Evolutionary conservation across 257 asterid genomes (phyloP).

Genomic region (Jacaranda copaia): DNA sequence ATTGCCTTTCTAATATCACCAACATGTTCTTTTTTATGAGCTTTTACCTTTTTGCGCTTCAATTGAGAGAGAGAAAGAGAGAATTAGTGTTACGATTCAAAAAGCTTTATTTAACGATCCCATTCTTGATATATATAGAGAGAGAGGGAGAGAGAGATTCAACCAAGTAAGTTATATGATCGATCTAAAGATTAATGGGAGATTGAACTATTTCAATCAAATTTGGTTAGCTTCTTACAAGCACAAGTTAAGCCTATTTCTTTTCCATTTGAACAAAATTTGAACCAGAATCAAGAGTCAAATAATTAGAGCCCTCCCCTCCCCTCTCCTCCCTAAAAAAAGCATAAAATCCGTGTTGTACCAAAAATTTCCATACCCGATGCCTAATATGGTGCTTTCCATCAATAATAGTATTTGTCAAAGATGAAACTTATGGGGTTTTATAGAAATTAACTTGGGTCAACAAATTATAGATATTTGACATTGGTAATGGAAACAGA

Average conservation of each 20-base stretch:
- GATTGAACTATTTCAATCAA: too few species aligned
- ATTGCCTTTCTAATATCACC: constrained; percentile 57
- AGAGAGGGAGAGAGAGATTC: too few species aligned
- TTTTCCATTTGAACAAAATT: constrained; percentile 67
- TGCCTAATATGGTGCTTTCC: constrained; percentile 77
- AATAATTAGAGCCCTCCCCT: constrained; percentile 1
- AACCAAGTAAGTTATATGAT: too few species aligned
- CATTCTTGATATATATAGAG: too few species aligned
- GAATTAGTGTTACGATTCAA: not conserved
- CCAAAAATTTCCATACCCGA: constrained; percentile 53
- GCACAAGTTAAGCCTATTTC: constrained; percentile 92
- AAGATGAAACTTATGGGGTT: constrained; percentile 41
- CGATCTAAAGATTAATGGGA: too few species aligned
- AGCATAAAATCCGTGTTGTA: not conserved
- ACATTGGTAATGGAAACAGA: constrained; percentile 10
- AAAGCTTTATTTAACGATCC: not conserved
- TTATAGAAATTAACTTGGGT: constrained; percentile 50
- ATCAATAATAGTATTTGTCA: constrained; percentile 59
- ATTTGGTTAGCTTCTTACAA: constrained; percentile 73
- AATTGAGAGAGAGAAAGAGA: constrained; percentile 50
- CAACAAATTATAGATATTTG: not conserved
- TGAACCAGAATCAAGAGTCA: constrained; percentile 5
- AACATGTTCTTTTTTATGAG: constrained; percentile 75
- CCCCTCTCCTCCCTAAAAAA: too few species aligned
- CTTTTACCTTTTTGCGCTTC: constrained; percentile 66